These are phyloP conservation scores for Clonostachys rhizophaga DNA, from an alignment of 2,329 filamentous ascomycete species.

Conservation along the genomic window DNA sequence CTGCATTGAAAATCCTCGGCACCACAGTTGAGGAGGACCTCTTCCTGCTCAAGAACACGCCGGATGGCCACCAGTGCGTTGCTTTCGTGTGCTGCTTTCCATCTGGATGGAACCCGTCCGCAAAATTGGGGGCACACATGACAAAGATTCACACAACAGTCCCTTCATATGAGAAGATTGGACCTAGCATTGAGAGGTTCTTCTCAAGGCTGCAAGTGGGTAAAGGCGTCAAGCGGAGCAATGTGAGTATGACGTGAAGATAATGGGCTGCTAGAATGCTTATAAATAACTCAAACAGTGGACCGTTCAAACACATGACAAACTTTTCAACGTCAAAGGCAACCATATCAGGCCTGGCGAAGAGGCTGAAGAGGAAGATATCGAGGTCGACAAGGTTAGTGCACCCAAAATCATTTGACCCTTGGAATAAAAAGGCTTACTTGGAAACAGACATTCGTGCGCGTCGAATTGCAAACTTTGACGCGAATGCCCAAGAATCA, in stretches of 20 bases:
- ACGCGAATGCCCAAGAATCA: background rate
- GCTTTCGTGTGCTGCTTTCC: background rate
- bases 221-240: background rate
- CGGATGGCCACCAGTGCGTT: background rate
- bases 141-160: background rate
- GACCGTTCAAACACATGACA: conserved; percentile 36
- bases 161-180: background rate
- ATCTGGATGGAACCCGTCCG: background rate
- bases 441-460: background rate
- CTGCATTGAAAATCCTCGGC: background rate
- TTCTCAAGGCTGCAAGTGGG: background rate
- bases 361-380: background rate
- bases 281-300: conserved; percentile 26
- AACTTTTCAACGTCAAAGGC: conserved; percentile 22
- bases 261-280: too few relatives aligned
- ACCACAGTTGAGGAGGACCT: background rate
- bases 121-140: background rate
- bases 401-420: background rate
- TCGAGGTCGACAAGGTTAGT: background rate
- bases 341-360: too few relatives aligned
- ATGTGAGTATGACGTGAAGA: background rate
- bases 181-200: background rate
- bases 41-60: background rate
- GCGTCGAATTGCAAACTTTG: background rate
- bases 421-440: background rate